Evolutionary conservation across 2,329 filamentous ascomycete genomes (phyloP), one percentile per base, ranked within the genome.

Genomic region (Drechslerella coelobrocha): DNA sequence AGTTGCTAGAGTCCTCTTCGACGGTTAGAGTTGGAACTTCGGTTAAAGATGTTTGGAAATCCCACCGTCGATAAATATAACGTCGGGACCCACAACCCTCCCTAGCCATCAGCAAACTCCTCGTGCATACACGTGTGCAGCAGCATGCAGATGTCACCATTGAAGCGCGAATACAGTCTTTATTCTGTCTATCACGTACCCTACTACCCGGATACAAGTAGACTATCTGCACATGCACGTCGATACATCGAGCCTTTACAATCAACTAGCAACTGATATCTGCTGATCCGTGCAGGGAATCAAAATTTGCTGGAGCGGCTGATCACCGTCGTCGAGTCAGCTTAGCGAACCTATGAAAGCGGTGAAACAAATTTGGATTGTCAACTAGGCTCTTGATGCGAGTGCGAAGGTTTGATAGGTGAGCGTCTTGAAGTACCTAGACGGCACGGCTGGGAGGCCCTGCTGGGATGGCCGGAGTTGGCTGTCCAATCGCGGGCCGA

Each of bases 361-460:
- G 41, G n/a, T 45, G 41, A 45, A 45, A 45, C 41, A 19, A 21
- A 3, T 4, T 14, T 21, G 41, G 41, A 45, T 45, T 45, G 41
- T n/a, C n/a, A n/a, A n/a, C n/a, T n/a, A n/a, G n/a, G n/a, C n/a
- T n/a, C n/a, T n/a, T n/a, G n/a, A n/a, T n/a, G n/a, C n/a, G n/a
- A n/a, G n/a, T n/a, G n/a, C n/a, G n/a, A n/a, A n/a, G n/a, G n/a
- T n/a, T 23, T 10, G 41, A 21, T 10, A 21, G 41, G 8, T 23
- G 41, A 41, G n/a, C 7, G 5, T 12, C 7, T 41, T 17, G n/a
- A 41, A 2, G 41, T 19, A 5, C 10, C 41, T 45, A 17, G 17
- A 21, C 41, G 41, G 41, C 41, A 45, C 41, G 41, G 41, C 41
- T 19, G 14, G 41, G 41, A 5, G n/a, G n/a, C n/a, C n/a, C n/a